A percentile compares a stretch with the other conserved stretches of the same genome.
Conservation (phyloP, 768 basidiomycete species). For the Russula sp. region DNA sequence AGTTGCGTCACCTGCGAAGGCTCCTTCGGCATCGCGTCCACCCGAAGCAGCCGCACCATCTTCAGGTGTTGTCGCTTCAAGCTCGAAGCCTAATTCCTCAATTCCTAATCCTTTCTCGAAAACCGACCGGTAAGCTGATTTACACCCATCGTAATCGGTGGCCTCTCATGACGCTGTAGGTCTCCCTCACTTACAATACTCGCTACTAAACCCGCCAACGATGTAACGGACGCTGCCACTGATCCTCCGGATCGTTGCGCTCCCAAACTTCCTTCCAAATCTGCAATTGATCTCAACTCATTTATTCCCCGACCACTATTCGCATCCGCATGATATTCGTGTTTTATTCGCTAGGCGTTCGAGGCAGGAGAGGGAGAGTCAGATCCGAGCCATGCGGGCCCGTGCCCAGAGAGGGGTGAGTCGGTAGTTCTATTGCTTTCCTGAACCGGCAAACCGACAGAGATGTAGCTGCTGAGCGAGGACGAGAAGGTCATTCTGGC, state of each 20-base stretch:
- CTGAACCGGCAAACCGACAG: constrained; percentile 11
- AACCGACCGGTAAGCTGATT: constrained; percentile 57
- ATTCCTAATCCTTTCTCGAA: constrained; percentile 37
- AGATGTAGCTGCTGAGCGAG: constrained; percentile 47
- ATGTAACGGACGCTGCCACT: constrained; percentile 23
- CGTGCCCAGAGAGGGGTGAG: constrained; percentile 72
- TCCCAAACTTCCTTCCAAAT: constrained; percentile 32
- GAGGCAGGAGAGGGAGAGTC: constrained; percentile 67
- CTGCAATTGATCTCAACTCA: constrained; percentile 37
- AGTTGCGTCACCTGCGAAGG: constrained; percentile 29
- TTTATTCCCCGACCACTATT: constrained; percentile 67
- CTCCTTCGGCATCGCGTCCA: constrained; percentile 28
- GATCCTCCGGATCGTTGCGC: constrained; percentile 26
- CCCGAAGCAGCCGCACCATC: constrained; percentile 24
- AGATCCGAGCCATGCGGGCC: constrained; percentile 61
- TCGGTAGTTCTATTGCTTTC: constrained; percentile 15
- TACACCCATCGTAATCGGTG: constrained; percentile 26
- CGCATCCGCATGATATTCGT: constrained; percentile 49
- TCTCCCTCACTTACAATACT: constrained; percentile 29
- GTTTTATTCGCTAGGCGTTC: constrained; percentile 51
- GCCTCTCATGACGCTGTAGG: constrained; percentile 61
- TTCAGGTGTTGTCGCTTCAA: constrained; percentile 14
- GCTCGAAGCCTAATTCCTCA: constrained; percentile 15
- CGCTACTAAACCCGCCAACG: constrained; percentile 21
- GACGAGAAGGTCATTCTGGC: constrained; percentile 59